phyloP scores from a whole-genome alignment of 1,284 basidiomycete species.

The Trichosporon coremiiforme region DNA sequence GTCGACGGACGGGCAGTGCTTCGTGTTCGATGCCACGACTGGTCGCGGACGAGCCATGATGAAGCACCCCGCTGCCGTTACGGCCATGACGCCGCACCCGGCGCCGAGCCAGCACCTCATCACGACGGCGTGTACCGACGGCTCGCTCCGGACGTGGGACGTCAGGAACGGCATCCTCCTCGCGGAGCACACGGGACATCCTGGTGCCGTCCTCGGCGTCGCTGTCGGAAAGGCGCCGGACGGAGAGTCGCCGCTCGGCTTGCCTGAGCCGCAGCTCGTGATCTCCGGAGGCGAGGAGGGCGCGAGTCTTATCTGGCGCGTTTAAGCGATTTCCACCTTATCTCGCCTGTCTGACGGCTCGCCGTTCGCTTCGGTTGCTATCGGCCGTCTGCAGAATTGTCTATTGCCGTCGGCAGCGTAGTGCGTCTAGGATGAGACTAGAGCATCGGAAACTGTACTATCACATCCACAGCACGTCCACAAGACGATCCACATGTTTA shows the following conservation, averaged over 20 bases:
- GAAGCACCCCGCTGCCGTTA: constrained; percentile 71
- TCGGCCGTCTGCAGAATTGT: background rate
- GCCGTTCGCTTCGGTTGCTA: background rate
- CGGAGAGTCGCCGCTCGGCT: constrained; percentile 48
- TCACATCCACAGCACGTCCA: background rate
- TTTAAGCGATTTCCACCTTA: background rate
- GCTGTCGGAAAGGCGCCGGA: constrained; percentile 61
- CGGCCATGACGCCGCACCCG: constrained; percentile 73
- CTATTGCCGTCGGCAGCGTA: background rate
- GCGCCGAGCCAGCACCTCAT: constrained; percentile 68
- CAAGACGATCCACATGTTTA: background rate
- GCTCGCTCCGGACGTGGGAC: constrained; percentile 87
- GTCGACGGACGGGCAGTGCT: constrained; percentile 88
- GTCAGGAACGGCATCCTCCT: constrained; percentile 77
- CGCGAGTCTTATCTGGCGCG: constrained; percentile 68
- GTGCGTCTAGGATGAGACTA: background rate
- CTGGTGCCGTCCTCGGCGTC: constrained; percentile 74
- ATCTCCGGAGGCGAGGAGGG: constrained; percentile 86
- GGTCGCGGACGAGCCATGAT: constrained; percentile 75
- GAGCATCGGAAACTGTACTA: background rate
- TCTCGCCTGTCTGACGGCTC: background rate
- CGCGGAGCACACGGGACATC: constrained; percentile 81
- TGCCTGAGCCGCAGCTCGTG: constrained; percentile 59
- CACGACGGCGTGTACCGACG: constrained; percentile 82
- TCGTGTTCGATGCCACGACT: constrained; percentile 88